phyloP scores from a whole-genome alignment of 2,329 filamentous ascomycete species.

The Trichophyton simii region DNA sequence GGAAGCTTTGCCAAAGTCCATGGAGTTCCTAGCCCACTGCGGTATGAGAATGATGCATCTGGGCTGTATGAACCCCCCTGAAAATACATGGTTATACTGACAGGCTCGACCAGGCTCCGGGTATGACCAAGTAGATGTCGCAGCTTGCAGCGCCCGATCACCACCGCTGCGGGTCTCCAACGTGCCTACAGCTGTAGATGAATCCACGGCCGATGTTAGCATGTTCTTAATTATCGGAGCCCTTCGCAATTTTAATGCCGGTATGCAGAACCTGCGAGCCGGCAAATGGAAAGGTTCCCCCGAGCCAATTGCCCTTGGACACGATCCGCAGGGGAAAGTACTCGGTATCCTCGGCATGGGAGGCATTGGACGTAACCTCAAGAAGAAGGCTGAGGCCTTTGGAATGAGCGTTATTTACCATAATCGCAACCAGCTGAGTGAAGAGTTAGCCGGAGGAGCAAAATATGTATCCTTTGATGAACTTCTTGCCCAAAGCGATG shows the following conservation, averaged over 20 bases:
- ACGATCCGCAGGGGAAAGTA: constrained; percentile 66
- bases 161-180: constrained; percentile 59
- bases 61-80: not conserved
- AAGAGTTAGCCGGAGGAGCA: constrained; percentile 35
- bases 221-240: constrained; percentile 74
- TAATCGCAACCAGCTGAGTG: constrained; percentile 51
- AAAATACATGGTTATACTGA: not conserved
- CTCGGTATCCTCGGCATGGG: constrained; percentile 79
- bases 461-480: constrained; percentile 55
- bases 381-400: constrained; percentile 60
- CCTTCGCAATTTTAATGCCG: constrained; percentile 57
- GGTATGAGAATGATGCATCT: constrained; percentile 19
- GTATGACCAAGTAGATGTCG: constrained; percentile 69
- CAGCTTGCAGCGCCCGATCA: constrained; percentile 53
- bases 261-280: constrained; percentile 52
- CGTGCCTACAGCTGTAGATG: constrained; percentile 66
- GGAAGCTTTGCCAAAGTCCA: constrained; percentile 30
- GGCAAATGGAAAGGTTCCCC: constrained; percentile 54
- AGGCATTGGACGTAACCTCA: constrained; percentile 67
- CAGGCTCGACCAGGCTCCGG: constrained; percentile 48
- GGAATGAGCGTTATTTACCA: constrained; percentile 65
- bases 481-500: constrained; percentile 56
- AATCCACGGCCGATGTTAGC: constrained; percentile 68
- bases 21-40: constrained; percentile 29
- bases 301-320: constrained; percentile 46